Evolutionary conservation across 257 asterid species (phyloP).

Genomic region (Coffea eugenioides): DNA sequence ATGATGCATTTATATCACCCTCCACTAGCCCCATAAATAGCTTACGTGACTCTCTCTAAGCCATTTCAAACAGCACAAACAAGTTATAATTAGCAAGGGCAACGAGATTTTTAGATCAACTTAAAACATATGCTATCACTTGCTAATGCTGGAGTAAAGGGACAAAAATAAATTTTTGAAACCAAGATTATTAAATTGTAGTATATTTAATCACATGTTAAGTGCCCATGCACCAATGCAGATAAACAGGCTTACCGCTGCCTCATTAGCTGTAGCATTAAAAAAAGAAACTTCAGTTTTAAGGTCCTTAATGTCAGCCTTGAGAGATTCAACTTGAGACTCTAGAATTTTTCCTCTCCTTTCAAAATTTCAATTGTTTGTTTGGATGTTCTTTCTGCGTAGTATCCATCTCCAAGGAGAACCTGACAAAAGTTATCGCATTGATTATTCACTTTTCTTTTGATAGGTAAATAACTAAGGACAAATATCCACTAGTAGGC

Average conservation of each 20-base stretch:
- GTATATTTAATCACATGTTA: not conserved
- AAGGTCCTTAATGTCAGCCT: constrained; percentile 74
- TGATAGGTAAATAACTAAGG: not conserved
- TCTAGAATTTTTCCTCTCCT: constrained; percentile 72
- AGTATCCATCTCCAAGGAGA: constrained; percentile 82
- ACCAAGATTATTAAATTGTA: not conserved
- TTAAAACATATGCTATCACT: not conserved
- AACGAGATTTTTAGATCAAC: not conserved
- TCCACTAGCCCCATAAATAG: not conserved
- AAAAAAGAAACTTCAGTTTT: constrained; percentile 79
- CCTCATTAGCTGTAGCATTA: constrained; percentile 66
- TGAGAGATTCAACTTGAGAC: constrained; percentile 67
- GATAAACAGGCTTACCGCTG: constrained; percentile 46
- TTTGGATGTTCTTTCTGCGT: constrained; percentile 82
- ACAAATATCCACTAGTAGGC: too few species aligned
- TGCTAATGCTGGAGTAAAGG: not conserved
- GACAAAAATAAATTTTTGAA: not conserved
- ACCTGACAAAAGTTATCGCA: constrained; percentile 44
- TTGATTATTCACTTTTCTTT: not conserved
- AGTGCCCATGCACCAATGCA: not conserved
- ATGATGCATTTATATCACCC: not conserved
- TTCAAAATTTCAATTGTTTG: constrained; percentile 78
- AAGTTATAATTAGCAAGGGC: not conserved
- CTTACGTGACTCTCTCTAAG: not conserved
- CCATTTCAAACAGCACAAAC: not conserved